These are phyloP conservation scores for Chrysoporthe puriensis DNA, from an alignment of 2,329 filamentous ascomycete species.

Conservation along the genomic window DNA sequence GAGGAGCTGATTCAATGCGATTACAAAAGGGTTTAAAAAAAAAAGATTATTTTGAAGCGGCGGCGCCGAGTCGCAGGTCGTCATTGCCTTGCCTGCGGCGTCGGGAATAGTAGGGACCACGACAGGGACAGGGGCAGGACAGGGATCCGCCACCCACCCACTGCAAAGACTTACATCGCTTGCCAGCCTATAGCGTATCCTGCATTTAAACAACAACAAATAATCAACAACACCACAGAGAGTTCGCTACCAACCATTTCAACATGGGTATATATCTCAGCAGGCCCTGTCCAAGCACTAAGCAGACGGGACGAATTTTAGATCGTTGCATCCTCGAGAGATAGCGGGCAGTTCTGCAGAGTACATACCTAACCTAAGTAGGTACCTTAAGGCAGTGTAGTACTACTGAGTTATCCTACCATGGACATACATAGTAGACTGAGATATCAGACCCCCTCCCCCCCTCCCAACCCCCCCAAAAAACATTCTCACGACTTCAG, in stretches of 20 bases:
- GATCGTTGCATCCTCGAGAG: neutral
- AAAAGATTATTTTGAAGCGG: neutral
- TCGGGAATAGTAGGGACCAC: neutral
- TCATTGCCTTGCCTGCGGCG: neutral
- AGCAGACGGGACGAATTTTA: slow-evolving; percentile 1
- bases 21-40: neutral
- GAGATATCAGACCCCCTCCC: neutral
- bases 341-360: neutral
- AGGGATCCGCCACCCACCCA: neutral
- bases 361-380: neutral
- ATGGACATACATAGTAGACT: too few relatives aligned
- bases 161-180: too few relatives aligned
- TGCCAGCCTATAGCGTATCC: too few relatives aligned
- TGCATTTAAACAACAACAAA: too few relatives aligned
- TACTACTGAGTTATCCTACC: too few relatives aligned
- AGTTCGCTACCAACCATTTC: neutral
- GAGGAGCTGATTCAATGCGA: neutral
- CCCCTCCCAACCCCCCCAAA: neutral
- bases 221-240: too few relatives aligned
- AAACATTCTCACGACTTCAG: slow-evolving; percentile 11
- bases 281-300: neutral
- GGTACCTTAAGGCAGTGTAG: neutral
- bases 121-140: neutral
- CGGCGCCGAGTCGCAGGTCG: neutral
- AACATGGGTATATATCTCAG: neutral